These are phyloP conservation scores for Diaporthe sp. DNA, from an alignment of 2,329 filamentous ascomycete genomes.

Conservation along the genomic window DNA sequence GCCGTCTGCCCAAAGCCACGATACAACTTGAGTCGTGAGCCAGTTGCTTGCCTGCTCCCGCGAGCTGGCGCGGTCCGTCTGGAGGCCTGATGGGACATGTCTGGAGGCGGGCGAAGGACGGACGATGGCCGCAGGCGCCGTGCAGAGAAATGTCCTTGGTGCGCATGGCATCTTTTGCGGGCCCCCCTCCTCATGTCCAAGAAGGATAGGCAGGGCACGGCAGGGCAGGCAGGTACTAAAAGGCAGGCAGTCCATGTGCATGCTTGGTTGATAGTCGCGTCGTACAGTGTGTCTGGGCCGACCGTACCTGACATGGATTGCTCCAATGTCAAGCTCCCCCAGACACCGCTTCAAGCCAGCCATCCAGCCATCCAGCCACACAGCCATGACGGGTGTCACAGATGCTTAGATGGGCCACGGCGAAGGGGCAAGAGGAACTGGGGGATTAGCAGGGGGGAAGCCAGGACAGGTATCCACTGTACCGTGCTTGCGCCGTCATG, in stretches of 20 bases:
- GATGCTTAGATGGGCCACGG: constrained; percentile 22
- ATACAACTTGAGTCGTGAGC: constrained; percentile 20
- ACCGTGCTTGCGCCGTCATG: constrained; percentile 11
- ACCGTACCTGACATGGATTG: constrained; percentile 41
- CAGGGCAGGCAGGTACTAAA: neutral
- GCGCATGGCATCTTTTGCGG: neutral
- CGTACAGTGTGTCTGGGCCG: constrained; percentile 30
- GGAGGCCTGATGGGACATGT: constrained; percentile 19
- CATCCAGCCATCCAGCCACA: constrained; percentile 22
- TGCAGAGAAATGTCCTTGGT: neutral
- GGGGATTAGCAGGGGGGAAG: neutral
- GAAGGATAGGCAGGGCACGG: neutral
- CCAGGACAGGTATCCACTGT: neutral
- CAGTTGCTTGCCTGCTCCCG: constrained; percentile 20
- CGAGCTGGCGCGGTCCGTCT: constrained; percentile 2
- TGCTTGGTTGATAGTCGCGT: constrained; percentile 18
- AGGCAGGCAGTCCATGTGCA: constrained; percentile 15
- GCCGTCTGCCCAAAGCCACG: constrained; percentile 34
- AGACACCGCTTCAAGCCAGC: constrained; percentile 24
- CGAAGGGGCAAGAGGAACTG: neutral
- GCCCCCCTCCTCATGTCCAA: too few species aligned
- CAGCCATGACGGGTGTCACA: constrained; percentile 22
- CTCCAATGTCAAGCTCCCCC: constrained; percentile 22
- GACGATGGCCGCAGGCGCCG: constrained; percentile 36
- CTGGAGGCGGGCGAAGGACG: constrained; percentile 26